A percentile compares a stretch with the other conserved stretches of the same genome.
Evolutionary conservation across 108 stramenopile species (phyloP).

Genomic region (Skeletonema grethae): DNA sequence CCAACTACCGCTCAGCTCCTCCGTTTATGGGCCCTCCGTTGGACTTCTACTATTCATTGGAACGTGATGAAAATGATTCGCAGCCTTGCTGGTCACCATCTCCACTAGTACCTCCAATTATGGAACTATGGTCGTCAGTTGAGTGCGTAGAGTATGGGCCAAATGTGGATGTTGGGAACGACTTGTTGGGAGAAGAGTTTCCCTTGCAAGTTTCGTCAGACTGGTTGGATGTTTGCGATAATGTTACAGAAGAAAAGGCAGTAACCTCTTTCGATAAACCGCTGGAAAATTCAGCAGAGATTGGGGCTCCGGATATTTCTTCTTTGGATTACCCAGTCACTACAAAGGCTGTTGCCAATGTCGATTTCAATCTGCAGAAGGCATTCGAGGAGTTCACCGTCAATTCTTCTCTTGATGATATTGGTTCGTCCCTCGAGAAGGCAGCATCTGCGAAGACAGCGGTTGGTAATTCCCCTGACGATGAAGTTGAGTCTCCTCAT

Average conservation of each 20-base stretch:
- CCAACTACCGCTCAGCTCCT: conserved; percentile 26
- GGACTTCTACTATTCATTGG: conserved; percentile 40
- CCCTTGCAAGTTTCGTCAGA: conserved; percentile 13
- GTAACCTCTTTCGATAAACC: not conserved
- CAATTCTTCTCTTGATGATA: not conserved
- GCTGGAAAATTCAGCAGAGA: not conserved
- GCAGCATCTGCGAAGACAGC: not conserved
- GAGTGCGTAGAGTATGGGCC: conserved; percentile 11
- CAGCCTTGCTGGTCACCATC: conserved; percentile 18
- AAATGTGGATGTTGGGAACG: conserved; percentile 9
- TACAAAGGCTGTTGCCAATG: not conserved
- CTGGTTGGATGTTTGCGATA: conserved; percentile 12
- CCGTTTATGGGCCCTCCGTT: conserved; percentile 31
- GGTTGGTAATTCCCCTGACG: not conserved
- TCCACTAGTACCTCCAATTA: conserved; percentile 28
- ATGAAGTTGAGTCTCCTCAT: conserved; percentile 1
- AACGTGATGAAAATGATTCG: conserved; percentile 10
- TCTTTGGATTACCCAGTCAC: not conserved
- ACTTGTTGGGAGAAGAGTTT: conserved; percentile 30
- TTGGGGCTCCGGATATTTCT: not conserved
- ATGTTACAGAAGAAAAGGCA: not conserved
- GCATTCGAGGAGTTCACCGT: not conserved
- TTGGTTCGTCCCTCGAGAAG: not conserved
- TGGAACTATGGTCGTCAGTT: conserved; percentile 41
- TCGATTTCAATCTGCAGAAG: not conserved